Base-by-base conservation (phyloP, 2,329 filamentous ascomycete genomes). In the Xylaria sp. region DNA sequence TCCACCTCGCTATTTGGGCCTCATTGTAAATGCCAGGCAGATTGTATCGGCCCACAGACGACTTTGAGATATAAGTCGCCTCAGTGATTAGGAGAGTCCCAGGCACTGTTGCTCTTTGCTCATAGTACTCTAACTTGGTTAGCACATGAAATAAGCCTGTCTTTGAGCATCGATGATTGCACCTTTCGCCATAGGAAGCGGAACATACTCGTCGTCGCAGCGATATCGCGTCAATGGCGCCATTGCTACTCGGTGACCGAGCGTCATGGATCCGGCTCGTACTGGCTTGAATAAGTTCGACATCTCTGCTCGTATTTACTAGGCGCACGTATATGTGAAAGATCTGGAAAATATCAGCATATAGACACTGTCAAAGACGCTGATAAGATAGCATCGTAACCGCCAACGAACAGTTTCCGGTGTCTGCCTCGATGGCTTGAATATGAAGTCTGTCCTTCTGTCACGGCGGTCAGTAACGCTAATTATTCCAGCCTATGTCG, bases 1-100 rank as follows among this genome's bases (percentile, higher is more conserved):
- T 87, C 90, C 90, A 92, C 0, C 81, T 85, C 1, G 81, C 82
- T 50, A 90, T 82, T 67, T 91, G 88, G n/a, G 81, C 83, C 0
- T 83, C 78, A 21, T 76, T 85, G 74, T 82, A 90, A 73, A 92
- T 86, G 1, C 88, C 88, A 0, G 90, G 88, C 1, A 85, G 81
- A 69, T 87, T 78, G 1, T 53, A 19, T 71, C 82, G 84, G 50
- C 84, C 82, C 54, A 84, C 83, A 47, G 79, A 82, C 71, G 81
- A 80, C 5, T 79, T 72, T 1, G 85, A 83, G 73, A 89, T 85
- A 48, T 84, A 80, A 7, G 86, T 86, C 0, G 83, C 88, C 75
- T 91, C 89, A 2, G 84, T 85, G 71, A 91, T 84, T 50, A 90
- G 77, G 2, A 91, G 78, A 1, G 78, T 80, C 14, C 81, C 70